Percentiles rank a stretch among this genome's conserved stretches.
phyloP scores from a whole-genome alignment of 192 early-diverging fungal genomes.

The Glomus cerebriforme region DNA sequence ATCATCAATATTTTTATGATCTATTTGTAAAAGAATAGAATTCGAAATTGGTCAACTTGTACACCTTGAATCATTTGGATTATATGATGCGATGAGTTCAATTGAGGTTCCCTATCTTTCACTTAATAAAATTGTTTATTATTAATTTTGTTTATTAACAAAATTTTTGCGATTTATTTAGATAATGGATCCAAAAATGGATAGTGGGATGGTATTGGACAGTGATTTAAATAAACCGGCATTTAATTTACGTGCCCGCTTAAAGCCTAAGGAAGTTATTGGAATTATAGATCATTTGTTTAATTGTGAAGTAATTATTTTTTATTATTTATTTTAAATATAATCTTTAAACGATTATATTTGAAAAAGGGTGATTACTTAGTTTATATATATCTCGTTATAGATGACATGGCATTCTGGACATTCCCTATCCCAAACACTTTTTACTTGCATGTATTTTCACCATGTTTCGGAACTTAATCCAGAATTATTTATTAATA shows the following conservation, averaged over 20 bases:
- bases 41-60: constrained; percentile 59
- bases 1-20: not conserved
- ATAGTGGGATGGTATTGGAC: constrained; percentile 58
- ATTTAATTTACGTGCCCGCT: constrained; percentile 40
- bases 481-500: constrained; percentile 24
- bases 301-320: constrained; percentile 46
- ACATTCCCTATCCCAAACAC: constrained; percentile 60
- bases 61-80: constrained; percentile 53
- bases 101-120: constrained; percentile 43
- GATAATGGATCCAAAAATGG: constrained; percentile 68
- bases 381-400: not conserved
- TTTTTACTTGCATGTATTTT: constrained; percentile 59
- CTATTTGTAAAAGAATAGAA: constrained; percentile 43
- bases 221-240: constrained; percentile 38
- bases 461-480: constrained; percentile 45
- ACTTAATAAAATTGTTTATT: not conserved
- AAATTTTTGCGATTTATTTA: constrained; percentile 26
- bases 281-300: constrained; percentile 58
- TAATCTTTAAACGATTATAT: not conserved
- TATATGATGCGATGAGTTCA: constrained; percentile 67
- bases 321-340: not conserved
- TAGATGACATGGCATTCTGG: constrained; percentile 66
- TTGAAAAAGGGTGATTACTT: not conserved
- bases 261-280: constrained; percentile 44
- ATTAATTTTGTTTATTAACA: not conserved